Base-by-base conservation (phyloP, 1,139 yeast species). In the Meyerozyma elateridarum region DNA sequence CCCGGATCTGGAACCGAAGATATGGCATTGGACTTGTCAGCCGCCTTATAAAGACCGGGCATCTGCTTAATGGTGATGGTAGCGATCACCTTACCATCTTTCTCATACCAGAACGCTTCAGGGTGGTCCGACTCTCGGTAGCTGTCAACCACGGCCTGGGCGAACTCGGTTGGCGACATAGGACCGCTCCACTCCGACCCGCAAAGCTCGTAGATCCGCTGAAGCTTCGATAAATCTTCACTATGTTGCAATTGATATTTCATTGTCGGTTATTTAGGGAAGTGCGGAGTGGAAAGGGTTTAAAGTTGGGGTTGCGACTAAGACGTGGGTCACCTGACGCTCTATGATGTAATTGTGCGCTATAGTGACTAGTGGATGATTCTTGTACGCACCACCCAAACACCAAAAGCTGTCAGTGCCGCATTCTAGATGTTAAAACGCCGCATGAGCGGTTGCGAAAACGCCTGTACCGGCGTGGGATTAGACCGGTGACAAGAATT, bases 1-100 rank as follows among this genome's bases (percentile, higher is more conserved):
- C 45, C 33, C 1, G 67, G 61, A 34, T 62, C 64, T 0, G 71
- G 70, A 8, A 51, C 40, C 2, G 64, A 48, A 0, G 61, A 41
- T 15, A 58, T 51, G 11, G 54, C 55, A 20, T 42, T 42, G n/a
- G 55, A 44, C 22, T 50, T 48, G 32, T 56, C 60, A 1, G 52
- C 54, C n/a, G 55, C 63, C 36, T 61, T 62, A 30, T 38, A 61
- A 28, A 59, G 52, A 0, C 63, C 70, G 21, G 50, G 47, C 8
- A 40, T 37, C 27, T 50, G 49, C 15, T 46, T 48, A 4, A 65
- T 59, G 3, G 52, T 41, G 5, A 54, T 45, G 17, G 52, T 40
- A 14, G 66, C 58, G 8, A 56, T 60, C 0, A 60, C 41, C 15
- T 50, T 47, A 6, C 54, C 51, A 13, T 41, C 38, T 6, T 43